phyloP scores from a whole-genome alignment of 2,329 filamentous ascomycete genomes.

The Calonectria ilicicola region DNA sequence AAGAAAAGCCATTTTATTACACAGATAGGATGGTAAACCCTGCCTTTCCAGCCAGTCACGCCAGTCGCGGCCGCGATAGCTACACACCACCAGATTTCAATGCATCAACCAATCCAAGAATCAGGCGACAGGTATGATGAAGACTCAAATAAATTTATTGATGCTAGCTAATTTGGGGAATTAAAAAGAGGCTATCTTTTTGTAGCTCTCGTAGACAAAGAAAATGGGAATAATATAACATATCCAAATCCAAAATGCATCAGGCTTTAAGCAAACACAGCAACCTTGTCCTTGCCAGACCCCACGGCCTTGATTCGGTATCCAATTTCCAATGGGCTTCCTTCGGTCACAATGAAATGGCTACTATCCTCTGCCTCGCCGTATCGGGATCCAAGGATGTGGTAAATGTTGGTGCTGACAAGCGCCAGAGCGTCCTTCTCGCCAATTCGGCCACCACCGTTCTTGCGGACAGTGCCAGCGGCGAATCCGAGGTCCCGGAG shows the following conservation, averaged over 20 bases:
- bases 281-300: constrained; percentile 45
- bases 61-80: too few species aligned
- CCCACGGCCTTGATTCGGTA: constrained; percentile 66
- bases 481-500: constrained; percentile 69
- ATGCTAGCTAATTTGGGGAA: neutral
- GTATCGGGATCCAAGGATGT: constrained; percentile 64
- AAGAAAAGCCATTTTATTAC: too few species aligned
- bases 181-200: neutral
- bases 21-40: too few species aligned
- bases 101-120: too few species aligned
- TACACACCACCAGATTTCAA: too few species aligned
- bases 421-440: constrained; percentile 68
- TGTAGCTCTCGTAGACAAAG: neutral
- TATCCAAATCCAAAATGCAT: neutral
- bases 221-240: neutral
- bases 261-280: constrained; percentile 48
- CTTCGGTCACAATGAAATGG: constrained; percentile 74
- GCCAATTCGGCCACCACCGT: constrained; percentile 64
- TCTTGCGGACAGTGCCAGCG: constrained; percentile 70
- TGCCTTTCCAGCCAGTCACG: too few species aligned
- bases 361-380: constrained; percentile 41
- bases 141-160: neutral
- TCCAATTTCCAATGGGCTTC: constrained; percentile 71
- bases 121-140: too few species aligned
- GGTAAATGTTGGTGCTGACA: constrained; percentile 67